Conservation (phyloP, 2,329 filamentous ascomycete species). For the Penicillium sp. region DNA sequence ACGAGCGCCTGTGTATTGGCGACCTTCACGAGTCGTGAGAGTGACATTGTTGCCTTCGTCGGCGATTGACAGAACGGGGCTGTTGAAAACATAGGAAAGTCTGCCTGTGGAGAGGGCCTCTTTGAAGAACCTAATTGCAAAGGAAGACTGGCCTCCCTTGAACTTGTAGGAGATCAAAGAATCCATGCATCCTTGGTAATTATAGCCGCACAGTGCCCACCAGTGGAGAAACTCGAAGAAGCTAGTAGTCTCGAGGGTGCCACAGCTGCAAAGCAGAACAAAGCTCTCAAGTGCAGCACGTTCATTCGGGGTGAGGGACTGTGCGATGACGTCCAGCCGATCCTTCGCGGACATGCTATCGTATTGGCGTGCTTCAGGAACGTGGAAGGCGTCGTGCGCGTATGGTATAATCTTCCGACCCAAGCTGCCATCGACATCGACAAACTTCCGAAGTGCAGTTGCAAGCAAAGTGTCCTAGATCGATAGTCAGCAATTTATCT, state of each 20-base stretch:
- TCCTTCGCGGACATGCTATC: constrained; percentile 52
- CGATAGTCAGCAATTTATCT: neutral
- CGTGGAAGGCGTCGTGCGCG: constrained; percentile 47
- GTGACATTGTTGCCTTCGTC: constrained; percentile 39
- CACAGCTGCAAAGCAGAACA: constrained; percentile 53
- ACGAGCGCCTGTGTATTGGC: constrained; percentile 37
- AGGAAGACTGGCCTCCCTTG: constrained; percentile 52
- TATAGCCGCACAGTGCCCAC: constrained; percentile 55
- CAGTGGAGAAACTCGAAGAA: constrained; percentile 58
- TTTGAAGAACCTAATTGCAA: constrained; percentile 54
- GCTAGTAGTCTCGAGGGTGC: constrained; percentile 50
- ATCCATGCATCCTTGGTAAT: constrained; percentile 48
- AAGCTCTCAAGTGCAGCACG: constrained; percentile 49
- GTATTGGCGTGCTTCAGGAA: constrained; percentile 43
- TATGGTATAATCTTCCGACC: constrained; percentile 50
- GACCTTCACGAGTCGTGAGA: constrained; percentile 43
- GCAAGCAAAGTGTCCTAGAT: constrained; percentile 42
- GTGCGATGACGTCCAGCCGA: constrained; percentile 50
- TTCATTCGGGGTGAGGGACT: constrained; percentile 51
- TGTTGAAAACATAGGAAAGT: constrained; percentile 52
- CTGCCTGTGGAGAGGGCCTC: constrained; percentile 51
- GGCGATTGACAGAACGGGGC: constrained; percentile 43
- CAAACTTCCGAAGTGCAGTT: constrained; percentile 50
- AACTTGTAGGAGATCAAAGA: constrained; percentile 53
- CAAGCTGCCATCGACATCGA: constrained; percentile 54